Evolutionary conservation across 2,329 filamentous ascomycete genomes (phyloP).

Genomic region (Fusarium aywerte): DNA sequence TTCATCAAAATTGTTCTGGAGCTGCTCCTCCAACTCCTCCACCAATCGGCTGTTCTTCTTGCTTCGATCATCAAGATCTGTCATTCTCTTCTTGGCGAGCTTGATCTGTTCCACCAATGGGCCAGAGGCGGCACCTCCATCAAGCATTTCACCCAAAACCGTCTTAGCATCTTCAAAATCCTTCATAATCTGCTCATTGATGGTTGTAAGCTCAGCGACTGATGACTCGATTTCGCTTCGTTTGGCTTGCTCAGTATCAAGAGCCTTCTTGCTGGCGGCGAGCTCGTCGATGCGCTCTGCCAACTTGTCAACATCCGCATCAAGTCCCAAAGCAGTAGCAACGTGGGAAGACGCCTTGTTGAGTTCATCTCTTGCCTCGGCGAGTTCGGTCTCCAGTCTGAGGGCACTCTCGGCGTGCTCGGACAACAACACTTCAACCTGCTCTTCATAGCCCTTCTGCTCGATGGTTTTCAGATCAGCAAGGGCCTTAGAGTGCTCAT

Average conservation of each 20-base stretch:
- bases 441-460: conserved; percentile 66
- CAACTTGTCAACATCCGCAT: conserved; percentile 75
- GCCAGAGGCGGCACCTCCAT: conserved; percentile 57
- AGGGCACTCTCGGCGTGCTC: conserved; percentile 68
- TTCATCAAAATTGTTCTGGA: conserved; percentile 94
- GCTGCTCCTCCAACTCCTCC: conserved; percentile 95
- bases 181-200: conserved; percentile 68
- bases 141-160: conserved; percentile 64
- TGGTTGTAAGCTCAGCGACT: conserved; percentile 65
- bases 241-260: conserved; percentile 69
- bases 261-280: conserved; percentile 67
- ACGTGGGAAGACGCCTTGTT: conserved; percentile 73
- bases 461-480: conserved; percentile 60
- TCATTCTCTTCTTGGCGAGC: conserved; percentile 73
- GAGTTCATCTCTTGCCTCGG: conserved; percentile 73
- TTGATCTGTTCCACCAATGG: conserved; percentile 66
- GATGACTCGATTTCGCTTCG: conserved; percentile 65
- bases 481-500: conserved; percentile 62
- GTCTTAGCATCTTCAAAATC: conserved; percentile 71
- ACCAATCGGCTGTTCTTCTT: conserved; percentile 92
- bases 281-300: conserved; percentile 69
- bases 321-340: conserved; percentile 67
- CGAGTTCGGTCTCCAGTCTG: conserved; percentile 70
- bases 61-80: conserved; percentile 73
- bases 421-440: conserved; percentile 67